Evolutionary conservation across 164 flowering plant genomes (phyloP), one percentile per base, ranked within the genome.

Genomic region (Berberis vulgaris): DNA sequence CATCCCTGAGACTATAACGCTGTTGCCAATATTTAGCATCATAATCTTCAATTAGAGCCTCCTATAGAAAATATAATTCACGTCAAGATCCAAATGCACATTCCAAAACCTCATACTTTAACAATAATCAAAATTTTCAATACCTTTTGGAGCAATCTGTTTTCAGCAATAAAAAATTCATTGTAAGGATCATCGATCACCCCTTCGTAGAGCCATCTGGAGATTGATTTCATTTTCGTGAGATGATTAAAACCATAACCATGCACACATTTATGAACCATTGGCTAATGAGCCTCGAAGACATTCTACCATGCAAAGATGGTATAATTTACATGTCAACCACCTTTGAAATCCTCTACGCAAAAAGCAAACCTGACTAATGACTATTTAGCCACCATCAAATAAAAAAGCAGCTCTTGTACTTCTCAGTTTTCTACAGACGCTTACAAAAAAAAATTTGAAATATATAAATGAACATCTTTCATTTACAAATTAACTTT

Each of bases 161-260:
- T 85, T 79, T 95, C 99, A 50, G 87, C 86, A 74, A 95, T 91
- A 72, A 95, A 95, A 74, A 95, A 91, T 77, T 95, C 99, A 44
- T 87, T 87, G 66, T 91, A 89, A 52, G 97, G 97, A 80, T 95
- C 99, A 77, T 91, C 94, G 66, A 95, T 91, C 45, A 91, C 90
- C 63, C 99, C 99, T 76, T 95, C 99, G 73, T 95, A 87, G 61
- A 95, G 86, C 99, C 99, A 95, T 80, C 99, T 91, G 64, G 59
- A 73, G 50, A 59, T 50, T 57, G 12, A 70, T 66, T 45, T 12
- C 41, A 49, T 54, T 44, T 60, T 43, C 41, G 54, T 60, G 52
- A 52, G 2, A 26, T 52, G 13, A 52, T 7, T 26, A 26, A 26
- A 26, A 26, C 26, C 26, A 26, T 26, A 26, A 26, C 26, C 26